phyloP scores from a whole-genome alignment of 106 monocot genomes.

The Posidonia australis region DNA sequence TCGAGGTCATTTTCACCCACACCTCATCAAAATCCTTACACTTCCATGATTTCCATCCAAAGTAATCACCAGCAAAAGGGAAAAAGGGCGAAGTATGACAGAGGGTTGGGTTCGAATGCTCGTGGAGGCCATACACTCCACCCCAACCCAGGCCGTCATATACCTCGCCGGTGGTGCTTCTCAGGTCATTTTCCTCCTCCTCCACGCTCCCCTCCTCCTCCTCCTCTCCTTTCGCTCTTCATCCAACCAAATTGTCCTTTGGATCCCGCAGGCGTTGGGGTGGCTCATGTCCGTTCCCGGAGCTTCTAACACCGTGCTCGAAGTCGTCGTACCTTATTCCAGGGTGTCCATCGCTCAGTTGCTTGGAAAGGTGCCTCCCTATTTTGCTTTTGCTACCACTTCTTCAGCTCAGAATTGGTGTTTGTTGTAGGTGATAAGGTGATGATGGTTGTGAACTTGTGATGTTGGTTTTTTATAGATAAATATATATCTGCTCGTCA shows the following conservation, averaged over 20 bases:
- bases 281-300: slow-evolving; percentile 89
- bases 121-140: slow-evolving; percentile 77
- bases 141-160: slow-evolving; percentile 51
- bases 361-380: slow-evolving; percentile 65
- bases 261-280: slow-evolving; percentile 46
- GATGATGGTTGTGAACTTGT: too few relatives aligned
- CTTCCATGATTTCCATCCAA: too few relatives aligned
- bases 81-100: background rate
- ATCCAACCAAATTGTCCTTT: too few relatives aligned
- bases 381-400: background rate
- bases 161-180: slow-evolving; percentile 86
- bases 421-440: too few relatives aligned
- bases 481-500: too few relatives aligned
- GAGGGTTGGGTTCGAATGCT: slow-evolving; percentile 22
- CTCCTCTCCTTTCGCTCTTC: background rate
- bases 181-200: slow-evolving; percentile 40
- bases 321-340: slow-evolving; percentile 81
- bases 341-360: slow-evolving; percentile 57
- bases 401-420: too few relatives aligned
- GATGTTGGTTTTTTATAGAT: too few relatives aligned
- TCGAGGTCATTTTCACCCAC: too few relatives aligned
- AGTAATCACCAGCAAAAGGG: background rate
- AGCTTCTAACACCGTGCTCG: slow-evolving; percentile 80
- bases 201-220: slow-evolving; percentile 3
- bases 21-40: too few relatives aligned